A percentile compares a stretch with the other conserved stretches of the same genome.
phyloP scores from a whole-genome alignment of 768 basidiomycete genomes.

The Royoungia palumana region DNA sequence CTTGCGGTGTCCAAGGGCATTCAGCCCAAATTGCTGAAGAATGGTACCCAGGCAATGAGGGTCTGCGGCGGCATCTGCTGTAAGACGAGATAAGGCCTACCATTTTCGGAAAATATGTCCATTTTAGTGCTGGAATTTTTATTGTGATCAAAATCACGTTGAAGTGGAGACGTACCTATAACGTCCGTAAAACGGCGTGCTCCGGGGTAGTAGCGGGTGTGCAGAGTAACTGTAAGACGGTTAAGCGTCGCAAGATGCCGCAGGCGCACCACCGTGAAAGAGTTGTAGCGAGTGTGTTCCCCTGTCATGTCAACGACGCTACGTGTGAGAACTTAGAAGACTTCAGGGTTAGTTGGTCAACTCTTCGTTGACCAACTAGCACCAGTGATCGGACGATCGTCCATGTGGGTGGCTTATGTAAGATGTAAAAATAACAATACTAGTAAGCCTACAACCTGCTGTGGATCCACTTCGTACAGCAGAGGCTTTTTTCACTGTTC shows the following conservation, averaged over 20 bases:
- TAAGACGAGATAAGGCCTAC: constrained; percentile 19
- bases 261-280: neutral
- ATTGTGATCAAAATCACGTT: constrained; percentile 1
- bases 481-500: neutral
- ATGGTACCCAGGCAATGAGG: neutral
- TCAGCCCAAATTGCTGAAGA: neutral
- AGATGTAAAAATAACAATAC: too few relatives aligned
- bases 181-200: neutral
- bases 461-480: neutral
- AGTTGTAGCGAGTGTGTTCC: constrained; percentile 1
- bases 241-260: neutral
- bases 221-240: neutral
- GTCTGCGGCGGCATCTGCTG: constrained; percentile 6
- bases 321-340: constrained; percentile 5
- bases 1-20: neutral
- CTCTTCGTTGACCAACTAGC: too few relatives aligned
- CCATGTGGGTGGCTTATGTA: constrained; percentile 14
- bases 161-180: neutral
- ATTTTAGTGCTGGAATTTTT: constrained; percentile 3
- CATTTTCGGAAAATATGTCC: constrained; percentile 15
- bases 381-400: too few relatives aligned
- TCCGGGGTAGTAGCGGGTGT: neutral
- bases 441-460: too few relatives aligned
- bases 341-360: neutral
- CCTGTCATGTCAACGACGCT: too few relatives aligned